A percentile compares a stretch with the other conserved stretches of the same genome.
phyloP scores from a whole-genome alignment of 1,284 basidiomycete genomes.

The Leccinum proximum region DNA sequence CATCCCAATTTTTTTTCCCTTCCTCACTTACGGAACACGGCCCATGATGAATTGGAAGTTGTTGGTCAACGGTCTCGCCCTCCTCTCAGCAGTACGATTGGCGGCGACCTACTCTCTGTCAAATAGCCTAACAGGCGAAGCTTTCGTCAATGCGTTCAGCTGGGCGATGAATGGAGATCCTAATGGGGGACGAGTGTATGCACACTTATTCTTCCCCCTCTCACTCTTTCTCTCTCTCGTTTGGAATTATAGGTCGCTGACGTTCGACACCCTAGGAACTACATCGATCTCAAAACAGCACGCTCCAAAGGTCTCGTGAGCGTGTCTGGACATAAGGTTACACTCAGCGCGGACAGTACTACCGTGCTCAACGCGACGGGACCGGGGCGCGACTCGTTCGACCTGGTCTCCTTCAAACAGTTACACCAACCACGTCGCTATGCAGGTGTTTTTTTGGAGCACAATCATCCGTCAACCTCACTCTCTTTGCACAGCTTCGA shows the following conservation, averaged over 20 bases:
- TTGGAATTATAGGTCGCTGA: not conserved
- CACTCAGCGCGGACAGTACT: slow-evolving; percentile 17
- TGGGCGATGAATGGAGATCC: slow-evolving; percentile 14
- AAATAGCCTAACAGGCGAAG: slow-evolving; percentile 15
- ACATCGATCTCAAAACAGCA: slow-evolving; percentile 14
- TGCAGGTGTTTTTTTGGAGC: slow-evolving; percentile 20
- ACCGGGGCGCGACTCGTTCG: slow-evolving; percentile 35
- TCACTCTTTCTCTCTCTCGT: not conserved
- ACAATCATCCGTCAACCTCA: not conserved
- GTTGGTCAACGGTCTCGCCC: not conserved
- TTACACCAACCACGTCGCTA: slow-evolving; percentile 34
- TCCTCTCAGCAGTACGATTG: slow-evolving; percentile 9
- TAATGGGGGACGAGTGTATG: slow-evolving; percentile 22
- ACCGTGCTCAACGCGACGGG: slow-evolving; percentile 22
- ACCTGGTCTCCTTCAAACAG: slow-evolving; percentile 29
- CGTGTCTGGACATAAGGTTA: slow-evolving; percentile 15
- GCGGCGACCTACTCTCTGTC: slow-evolving; percentile 17
- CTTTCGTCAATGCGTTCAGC: slow-evolving; percentile 16
- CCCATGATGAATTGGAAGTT: slow-evolving; percentile 6
- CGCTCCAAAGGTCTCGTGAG: slow-evolving; percentile 15
- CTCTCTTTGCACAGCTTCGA: slow-evolving; percentile 27
- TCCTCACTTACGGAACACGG: not conserved
- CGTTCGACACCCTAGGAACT: slow-evolving; percentile 8
- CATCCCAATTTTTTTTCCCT: not conserved
- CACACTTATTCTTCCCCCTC: not conserved